A percentile compares a stretch with the other conserved stretches of the same genome.
Evolutionary conservation across 768 basidiomycete genomes (phyloP).

Genomic region (Tylopilus plumbeoviolaceoides): DNA sequence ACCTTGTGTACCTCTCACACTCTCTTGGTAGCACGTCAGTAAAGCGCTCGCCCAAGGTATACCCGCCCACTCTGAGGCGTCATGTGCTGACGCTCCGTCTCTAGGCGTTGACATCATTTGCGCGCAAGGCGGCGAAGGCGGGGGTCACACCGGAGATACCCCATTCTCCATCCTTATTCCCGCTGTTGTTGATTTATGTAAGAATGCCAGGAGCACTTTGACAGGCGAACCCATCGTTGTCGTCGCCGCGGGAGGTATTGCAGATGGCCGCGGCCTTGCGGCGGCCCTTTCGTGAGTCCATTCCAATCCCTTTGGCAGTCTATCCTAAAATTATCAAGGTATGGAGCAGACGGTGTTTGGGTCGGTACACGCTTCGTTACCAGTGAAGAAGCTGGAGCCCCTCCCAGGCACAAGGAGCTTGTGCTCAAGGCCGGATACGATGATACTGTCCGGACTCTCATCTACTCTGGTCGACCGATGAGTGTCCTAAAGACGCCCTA

Average conservation of each 20-base stretch:
- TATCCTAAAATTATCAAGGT: slow-evolving; percentile 37
- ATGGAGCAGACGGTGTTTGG: slow-evolving; percentile 85
- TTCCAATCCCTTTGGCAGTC: neutral
- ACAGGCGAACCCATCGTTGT: slow-evolving; percentile 75
- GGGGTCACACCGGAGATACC: slow-evolving; percentile 84
- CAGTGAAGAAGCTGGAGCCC: slow-evolving; percentile 74
- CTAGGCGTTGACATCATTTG: slow-evolving; percentile 87
- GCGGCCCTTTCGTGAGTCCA: slow-evolving; percentile 58
- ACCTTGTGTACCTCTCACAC: neutral
- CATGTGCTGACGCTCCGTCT: neutral
- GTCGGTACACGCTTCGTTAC: slow-evolving; percentile 87
- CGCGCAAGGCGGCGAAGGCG: slow-evolving; percentile 84
- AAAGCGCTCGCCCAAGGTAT: slow-evolving; percentile 72
- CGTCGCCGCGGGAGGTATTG: slow-evolving; percentile 81
- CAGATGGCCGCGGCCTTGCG: slow-evolving; percentile 79
- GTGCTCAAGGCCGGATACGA: slow-evolving; percentile 70
- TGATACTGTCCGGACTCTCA: slow-evolving; percentile 64
- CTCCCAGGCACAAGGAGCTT: slow-evolving; percentile 66
- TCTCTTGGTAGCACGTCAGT: slow-evolving; percentile 51
- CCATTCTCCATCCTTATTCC: slow-evolving; percentile 81
- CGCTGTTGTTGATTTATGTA: slow-evolving; percentile 76
- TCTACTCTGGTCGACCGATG: slow-evolving; percentile 79
- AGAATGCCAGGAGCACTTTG: slow-evolving; percentile 62
- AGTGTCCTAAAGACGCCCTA: slow-evolving; percentile 80
- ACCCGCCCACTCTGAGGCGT: neutral